Conservation (phyloP, 805 yeast species). For the Kazachstania kunashirensis region DNA sequence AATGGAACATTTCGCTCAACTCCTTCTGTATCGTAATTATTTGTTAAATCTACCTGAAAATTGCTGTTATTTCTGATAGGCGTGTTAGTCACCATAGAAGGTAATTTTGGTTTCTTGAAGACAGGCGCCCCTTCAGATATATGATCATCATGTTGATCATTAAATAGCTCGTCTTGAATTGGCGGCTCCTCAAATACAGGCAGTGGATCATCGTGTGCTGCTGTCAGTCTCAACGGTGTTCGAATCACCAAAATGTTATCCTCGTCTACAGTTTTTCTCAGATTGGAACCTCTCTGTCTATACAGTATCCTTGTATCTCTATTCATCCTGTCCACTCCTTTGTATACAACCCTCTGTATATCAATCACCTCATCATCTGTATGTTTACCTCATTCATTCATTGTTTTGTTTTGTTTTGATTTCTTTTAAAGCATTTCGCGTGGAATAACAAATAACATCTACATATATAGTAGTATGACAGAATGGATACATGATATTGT, state of each 20-base stretch:
- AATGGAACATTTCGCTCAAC: background rate
- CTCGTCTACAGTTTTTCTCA: conserved; percentile 18
- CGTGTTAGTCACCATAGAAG: too few relatives aligned
- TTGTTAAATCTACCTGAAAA: conserved; percentile 2
- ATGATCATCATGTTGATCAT: background rate
- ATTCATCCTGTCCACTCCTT: conserved; percentile 9
- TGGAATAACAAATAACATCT: too few relatives aligned
- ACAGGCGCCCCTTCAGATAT: background rate
- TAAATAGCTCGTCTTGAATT: too few relatives aligned
- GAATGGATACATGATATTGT: too few relatives aligned
- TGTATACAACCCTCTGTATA: too few relatives aligned
- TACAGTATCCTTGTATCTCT: conserved; percentile 23
- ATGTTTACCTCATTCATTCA: too few relatives aligned
- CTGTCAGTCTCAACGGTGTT: conserved; percentile 8
- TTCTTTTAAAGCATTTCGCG: too few relatives aligned
- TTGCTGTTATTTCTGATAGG: background rate
- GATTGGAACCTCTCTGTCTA: conserved; percentile 27
- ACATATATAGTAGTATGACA: too few relatives aligned
- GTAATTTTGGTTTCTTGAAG: conserved; percentile 2
- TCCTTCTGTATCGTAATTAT: background rate
- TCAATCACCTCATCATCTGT: too few relatives aligned
- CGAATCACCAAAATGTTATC: conserved; percentile 14
- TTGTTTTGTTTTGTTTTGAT: too few relatives aligned
- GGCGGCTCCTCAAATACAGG: too few relatives aligned
- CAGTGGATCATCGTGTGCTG: too few relatives aligned